A percentile compares a stretch with the other conserved stretches of the same genome.
Evolutionary conservation across 192 early-diverging fungal genomes (phyloP).

Genomic region (Linderina pennispora): DNA sequence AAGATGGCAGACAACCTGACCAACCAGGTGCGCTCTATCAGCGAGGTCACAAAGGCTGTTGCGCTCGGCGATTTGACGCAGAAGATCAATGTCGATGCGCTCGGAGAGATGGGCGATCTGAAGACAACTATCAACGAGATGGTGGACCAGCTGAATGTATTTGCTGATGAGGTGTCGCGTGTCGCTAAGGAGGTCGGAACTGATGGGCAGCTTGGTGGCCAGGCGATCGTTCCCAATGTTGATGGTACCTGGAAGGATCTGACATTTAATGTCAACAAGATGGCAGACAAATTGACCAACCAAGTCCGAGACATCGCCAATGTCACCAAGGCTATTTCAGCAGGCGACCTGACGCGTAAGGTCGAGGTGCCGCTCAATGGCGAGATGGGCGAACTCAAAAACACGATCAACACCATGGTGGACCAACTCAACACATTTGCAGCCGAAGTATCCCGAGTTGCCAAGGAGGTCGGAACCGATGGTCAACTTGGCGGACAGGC

Average conservation of each 20-base stretch:
- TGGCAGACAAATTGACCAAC: conserved; percentile 57
- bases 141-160: conserved; percentile 52
- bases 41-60: conserved; percentile 51
- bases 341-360: conserved; percentile 42
- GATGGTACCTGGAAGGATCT: conserved; percentile 57
- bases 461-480: conserved; percentile 51
- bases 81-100: conserved; percentile 43
- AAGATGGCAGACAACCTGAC: conserved; percentile 58
- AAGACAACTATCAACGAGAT: conserved; percentile 54
- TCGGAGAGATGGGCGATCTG: conserved; percentile 53
- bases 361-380: conserved; percentile 35
- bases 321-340: conserved; percentile 47
- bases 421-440: conserved; percentile 50
- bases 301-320: conserved; percentile 54
- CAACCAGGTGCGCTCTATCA: conserved; percentile 55
- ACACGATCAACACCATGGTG: conserved; percentile 46
- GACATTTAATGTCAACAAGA: conserved; percentile 57
- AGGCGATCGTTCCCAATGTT: conserved; percentile 47
- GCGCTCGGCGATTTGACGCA: conserved; percentile 52
- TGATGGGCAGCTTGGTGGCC: conserved; percentile 55
- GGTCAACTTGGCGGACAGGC: conserved; percentile 51
- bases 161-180: conserved; percentile 52
- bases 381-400: conserved; percentile 48
- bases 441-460: conserved; percentile 47
- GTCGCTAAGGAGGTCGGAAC: conserved; percentile 58